Conservation (phyloP, 1,139 yeast species). For the Wickerhamomyces sp. region DNA sequence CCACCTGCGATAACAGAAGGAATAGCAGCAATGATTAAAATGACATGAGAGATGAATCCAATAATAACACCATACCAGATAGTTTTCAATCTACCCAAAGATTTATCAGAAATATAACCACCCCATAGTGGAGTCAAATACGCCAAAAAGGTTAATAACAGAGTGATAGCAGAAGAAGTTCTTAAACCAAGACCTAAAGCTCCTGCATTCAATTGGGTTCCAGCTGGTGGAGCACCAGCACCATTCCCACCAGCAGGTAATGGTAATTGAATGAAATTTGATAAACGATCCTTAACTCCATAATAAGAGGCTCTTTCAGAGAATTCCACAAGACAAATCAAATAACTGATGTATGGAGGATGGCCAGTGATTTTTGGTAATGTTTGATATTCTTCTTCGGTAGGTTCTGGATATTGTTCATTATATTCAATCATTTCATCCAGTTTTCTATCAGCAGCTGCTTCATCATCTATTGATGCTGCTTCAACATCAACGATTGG, state of each 20-base stretch:
- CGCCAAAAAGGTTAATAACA: conserved; percentile 79
- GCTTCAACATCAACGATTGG: not conserved
- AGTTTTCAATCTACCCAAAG: conserved; percentile 67
- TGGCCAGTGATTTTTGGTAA: conserved; percentile 24
- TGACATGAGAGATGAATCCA: conserved; percentile 57
- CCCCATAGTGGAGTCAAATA: conserved; percentile 77
- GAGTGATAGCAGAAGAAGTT: conserved; percentile 71
- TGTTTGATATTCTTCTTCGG: conserved; percentile 18
- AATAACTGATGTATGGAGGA: conserved; percentile 53
- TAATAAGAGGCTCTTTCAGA: conserved; percentile 84
- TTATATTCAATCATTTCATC: conserved; percentile 19
- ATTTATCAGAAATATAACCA: conserved; percentile 73
- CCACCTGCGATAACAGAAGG: conserved; percentile 51
- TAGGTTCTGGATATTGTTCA: conserved; percentile 21
- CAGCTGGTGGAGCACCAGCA: conserved; percentile 38
- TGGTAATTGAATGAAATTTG: conserved; percentile 69
- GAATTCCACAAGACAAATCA: conserved; percentile 73
- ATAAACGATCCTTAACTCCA: conserved; percentile 72
- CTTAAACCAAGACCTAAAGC: conserved; percentile 55
- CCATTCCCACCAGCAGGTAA: conserved; percentile 46
- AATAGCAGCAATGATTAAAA: conserved; percentile 67
- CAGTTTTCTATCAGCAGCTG: conserved; percentile 1
- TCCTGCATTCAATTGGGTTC: conserved; percentile 46
- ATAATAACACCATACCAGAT: conserved; percentile 56
- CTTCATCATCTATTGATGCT: not conserved